Base-by-base conservation (phyloP, 345 rosid genomes). In the Streptanthus diversifolius region DNA sequence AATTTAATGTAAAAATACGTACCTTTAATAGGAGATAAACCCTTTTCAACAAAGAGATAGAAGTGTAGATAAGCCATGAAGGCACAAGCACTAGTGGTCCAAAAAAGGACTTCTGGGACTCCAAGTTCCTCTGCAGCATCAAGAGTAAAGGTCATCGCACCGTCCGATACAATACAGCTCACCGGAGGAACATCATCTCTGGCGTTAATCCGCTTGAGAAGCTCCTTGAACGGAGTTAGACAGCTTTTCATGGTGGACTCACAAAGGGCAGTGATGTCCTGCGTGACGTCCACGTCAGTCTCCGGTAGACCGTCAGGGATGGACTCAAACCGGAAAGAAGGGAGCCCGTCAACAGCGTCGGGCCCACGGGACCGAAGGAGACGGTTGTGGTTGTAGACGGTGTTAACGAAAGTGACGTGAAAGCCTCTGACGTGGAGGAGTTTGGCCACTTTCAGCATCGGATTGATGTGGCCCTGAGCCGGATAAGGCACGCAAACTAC, bases 111-210 rank as follows among this genome's bases (percentile, higher is more conserved):
- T 17, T 62, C 76, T 17, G 76, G 80, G 24, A 76, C 29, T 11
- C 76, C 71, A 8, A 76, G 71, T 17, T 76, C 80, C 47, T 76
- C 80, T 7, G 80, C 76, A 15, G 47, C 80, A 5, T 76, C 80
- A 25, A 76, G 71, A 7, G 80, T 63, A 39, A 76, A 76, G 13
- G 61, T 69, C 80, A 76, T 76, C 19, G 44, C 14, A 45, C 71
- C 80, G 52, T 76, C 80, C 0, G 80, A 36, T 17, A 76, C 47
- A 4, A 76, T 63, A 63, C 80, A 70, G 15, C 75, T 76, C 62
- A 76, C 75, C 7, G 76, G 75, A 33, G 75, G 76, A 19, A 47
- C 65, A 54, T 70, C 41, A 25, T 36, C 65, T 14, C 18, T 1
- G 1, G 43, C 30, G 32, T 75, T 75, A 7, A 76, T 27, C 45